Percentiles rank a stretch among this genome's conserved stretches.
Conservation (phyloP, 2,329 filamentous ascomycete genomes). For the Talaromyces sp. region DNA sequence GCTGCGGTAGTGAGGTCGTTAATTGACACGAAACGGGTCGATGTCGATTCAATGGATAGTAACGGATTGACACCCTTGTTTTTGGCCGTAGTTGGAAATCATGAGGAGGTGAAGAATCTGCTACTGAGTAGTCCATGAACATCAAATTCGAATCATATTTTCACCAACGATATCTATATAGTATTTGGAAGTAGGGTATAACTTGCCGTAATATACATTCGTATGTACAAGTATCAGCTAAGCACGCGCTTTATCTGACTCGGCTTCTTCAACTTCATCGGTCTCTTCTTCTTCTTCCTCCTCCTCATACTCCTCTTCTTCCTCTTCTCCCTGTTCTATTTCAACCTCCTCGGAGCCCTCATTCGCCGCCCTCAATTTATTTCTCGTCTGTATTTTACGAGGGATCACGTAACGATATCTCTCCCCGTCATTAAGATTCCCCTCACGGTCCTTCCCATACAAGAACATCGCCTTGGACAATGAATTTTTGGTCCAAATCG, state of each 20-base stretch:
- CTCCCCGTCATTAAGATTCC: constrained; percentile 11
- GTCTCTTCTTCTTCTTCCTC: background rate
- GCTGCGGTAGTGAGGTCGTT: background rate
- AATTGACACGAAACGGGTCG: background rate
- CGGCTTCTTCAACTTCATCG: background rate
- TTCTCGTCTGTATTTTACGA: background rate
- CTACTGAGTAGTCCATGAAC: background rate
- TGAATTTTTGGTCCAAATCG: constrained; percentile 25
- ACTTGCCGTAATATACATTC: background rate
- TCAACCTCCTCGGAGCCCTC: background rate
- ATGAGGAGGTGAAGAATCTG: background rate
- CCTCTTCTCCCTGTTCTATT: background rate
- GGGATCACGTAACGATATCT: constrained; percentile 14
- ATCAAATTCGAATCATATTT: background rate
- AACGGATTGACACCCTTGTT: background rate
- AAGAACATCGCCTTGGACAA: background rate
- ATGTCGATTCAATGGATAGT: background rate
- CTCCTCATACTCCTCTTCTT: background rate
- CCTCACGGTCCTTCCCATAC: background rate
- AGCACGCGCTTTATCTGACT: background rate
- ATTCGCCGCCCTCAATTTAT: background rate
- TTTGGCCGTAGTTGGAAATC: background rate
- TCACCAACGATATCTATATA: background rate
- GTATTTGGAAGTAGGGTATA: constrained; percentile 1
- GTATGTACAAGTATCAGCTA: background rate